These are phyloP conservation scores for Persicaria tinctoria DNA, from an alignment of 148 eudicot species.

Conservation along the genomic window DNA sequence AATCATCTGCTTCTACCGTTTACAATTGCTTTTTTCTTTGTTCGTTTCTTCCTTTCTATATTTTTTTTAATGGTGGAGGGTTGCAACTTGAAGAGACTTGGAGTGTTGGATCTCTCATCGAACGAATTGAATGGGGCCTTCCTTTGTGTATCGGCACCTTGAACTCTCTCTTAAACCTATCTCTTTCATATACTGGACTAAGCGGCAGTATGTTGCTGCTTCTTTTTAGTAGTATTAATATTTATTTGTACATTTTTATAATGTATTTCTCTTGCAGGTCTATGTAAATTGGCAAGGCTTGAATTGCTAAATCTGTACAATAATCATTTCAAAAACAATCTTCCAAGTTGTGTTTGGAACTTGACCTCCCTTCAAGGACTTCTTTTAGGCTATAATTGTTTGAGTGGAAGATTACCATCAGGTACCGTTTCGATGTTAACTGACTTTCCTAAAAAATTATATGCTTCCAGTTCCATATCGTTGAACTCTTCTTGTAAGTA, in stretches of 20 bases:
- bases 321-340: background rate
- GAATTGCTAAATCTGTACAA: background rate
- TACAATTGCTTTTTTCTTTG: background rate
- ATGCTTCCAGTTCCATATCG: no score
- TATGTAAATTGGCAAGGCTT: background rate
- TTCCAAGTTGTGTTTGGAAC: background rate
- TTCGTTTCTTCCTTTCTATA: no score
- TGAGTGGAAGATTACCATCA: background rate
- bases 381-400: no score
- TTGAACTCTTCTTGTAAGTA: no score
- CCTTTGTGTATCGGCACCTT: background rate
- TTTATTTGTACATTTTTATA: no score
- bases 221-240: no score
- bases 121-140: background rate
- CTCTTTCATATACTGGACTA: background rate
- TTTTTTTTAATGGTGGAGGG: no score
- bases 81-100: background rate
- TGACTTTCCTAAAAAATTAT: no score
- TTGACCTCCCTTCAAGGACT: background rate
- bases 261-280: no score
- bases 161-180: background rate
- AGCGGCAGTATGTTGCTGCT: background rate
- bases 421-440: no score
- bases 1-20: no score
- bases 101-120: background rate